phyloP scores from a whole-genome alignment of 1,139 yeast species.

The Zygotorulaspora mrakii region DNA sequence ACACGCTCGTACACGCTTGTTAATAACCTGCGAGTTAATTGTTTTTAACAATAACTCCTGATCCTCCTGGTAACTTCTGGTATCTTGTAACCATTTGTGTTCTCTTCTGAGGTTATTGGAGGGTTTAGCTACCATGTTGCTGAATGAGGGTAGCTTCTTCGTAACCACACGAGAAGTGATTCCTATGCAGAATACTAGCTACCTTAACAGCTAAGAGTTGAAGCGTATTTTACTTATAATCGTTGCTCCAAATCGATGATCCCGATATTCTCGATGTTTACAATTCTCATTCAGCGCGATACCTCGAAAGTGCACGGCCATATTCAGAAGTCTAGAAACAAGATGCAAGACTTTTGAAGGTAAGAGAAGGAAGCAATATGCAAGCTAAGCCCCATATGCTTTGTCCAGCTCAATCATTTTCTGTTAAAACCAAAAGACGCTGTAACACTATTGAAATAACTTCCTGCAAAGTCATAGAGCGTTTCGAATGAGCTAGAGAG shows the following conservation, averaged over 20 bases:
- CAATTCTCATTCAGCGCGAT: constrained; percentile 2
- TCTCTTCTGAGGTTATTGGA: constrained; percentile 34
- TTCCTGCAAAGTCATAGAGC: too few relatives aligned
- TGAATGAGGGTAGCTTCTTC: neutral
- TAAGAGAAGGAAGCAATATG: too few relatives aligned
- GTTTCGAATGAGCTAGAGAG: too few relatives aligned
- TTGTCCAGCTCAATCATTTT: too few relatives aligned
- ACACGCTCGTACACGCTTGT: constrained; percentile 14
- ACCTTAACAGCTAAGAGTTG: neutral
- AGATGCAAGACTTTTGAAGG: too few relatives aligned
- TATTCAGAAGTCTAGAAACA: too few relatives aligned
- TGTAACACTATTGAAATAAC: too few relatives aligned
- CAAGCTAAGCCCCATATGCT: too few relatives aligned
- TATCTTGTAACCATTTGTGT: constrained; percentile 33
- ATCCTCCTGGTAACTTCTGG: constrained; percentile 21
- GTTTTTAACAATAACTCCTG: constrained; percentile 19
- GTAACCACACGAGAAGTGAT: neutral
- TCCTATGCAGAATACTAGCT: neutral
- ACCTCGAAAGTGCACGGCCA: too few relatives aligned
- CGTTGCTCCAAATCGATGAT: neutral
- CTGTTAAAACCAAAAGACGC: too few relatives aligned
- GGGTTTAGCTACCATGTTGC: constrained; percentile 29
- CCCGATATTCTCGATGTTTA: constrained; percentile 2
- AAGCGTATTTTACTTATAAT: neutral
- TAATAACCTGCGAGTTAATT: constrained; percentile 17